Conservation (phyloP, 768 basidiomycete species). For the Lactarius evosmus region DNA sequence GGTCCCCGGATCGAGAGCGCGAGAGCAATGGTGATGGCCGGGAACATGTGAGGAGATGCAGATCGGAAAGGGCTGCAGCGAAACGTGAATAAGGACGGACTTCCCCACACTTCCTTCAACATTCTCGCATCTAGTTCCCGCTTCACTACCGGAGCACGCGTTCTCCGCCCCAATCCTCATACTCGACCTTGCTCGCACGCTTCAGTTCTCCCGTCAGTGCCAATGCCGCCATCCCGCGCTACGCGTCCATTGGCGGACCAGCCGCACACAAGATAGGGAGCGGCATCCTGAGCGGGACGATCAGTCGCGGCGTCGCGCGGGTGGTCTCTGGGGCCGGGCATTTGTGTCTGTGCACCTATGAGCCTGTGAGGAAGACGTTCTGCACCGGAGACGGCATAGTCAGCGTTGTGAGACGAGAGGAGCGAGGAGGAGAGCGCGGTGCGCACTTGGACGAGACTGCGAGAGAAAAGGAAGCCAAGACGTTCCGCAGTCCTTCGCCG, state of each 20-base stretch:
- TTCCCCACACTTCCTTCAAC: neutral
- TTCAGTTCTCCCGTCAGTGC: slow-evolving; percentile 52
- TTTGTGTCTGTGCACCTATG: slow-evolving; percentile 63
- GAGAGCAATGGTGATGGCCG: no score
- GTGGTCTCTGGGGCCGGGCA: slow-evolving; percentile 65
- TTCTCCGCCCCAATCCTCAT: slow-evolving; percentile 87
- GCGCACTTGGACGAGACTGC: slow-evolving; percentile 69
- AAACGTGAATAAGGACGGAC: no score
- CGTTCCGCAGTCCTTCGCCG: slow-evolving; percentile 84
- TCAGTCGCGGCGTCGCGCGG: slow-evolving; percentile 73
- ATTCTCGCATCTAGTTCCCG: slow-evolving; percentile 67
- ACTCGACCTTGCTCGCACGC: slow-evolving; percentile 70
- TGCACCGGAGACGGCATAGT: slow-evolving; percentile 40
- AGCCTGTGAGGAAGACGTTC: slow-evolving; percentile 79
- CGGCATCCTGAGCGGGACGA: slow-evolving; percentile 77
- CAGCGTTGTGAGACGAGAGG: slow-evolving; percentile 35
- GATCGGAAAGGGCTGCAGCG: no score
- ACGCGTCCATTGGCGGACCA: slow-evolving; percentile 74
- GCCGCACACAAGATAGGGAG: slow-evolving; percentile 61
- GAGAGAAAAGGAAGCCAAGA: slow-evolving; percentile 67
- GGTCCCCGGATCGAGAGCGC: slow-evolving; percentile 49
- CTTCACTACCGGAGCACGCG: slow-evolving; percentile 88
- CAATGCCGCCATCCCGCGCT: slow-evolving; percentile 88
- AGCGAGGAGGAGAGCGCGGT: neutral
- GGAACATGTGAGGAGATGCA: no score